phyloP scores from a whole-genome alignment of 2,329 filamentous ascomycete genomes.

The Apiospora rasikravindrae region DNA sequence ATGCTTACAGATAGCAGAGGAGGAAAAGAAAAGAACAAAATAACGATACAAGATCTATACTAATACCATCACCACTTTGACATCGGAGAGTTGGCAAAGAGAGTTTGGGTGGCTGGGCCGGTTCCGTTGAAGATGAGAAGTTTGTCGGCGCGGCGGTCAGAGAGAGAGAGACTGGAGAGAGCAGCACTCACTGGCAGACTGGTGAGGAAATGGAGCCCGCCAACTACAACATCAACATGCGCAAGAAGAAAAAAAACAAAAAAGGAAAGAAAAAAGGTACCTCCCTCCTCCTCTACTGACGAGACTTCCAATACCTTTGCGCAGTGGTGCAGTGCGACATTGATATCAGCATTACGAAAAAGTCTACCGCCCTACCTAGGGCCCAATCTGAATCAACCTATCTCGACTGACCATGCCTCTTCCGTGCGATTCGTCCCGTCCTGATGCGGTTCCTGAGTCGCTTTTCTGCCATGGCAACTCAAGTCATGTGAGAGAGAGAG shows the following conservation, averaged over 20 bases:
- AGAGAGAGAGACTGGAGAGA: background rate
- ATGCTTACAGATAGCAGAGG: background rate
- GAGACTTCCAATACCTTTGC: background rate
- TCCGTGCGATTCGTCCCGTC: slow-evolving; percentile 13
- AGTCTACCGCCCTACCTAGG: background rate
- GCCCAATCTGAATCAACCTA: slow-evolving; percentile 6
- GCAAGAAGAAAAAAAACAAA: background rate
- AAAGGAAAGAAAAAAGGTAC: slow-evolving; percentile 3
- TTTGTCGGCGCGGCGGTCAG: slow-evolving; percentile 5
- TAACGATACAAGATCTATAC: background rate
- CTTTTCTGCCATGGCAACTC: background rate
- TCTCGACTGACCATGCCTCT: slow-evolving; percentile 1
- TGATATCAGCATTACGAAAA: slow-evolving; percentile 5
- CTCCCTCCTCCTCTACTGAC: no score
- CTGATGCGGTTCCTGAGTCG: slow-evolving; percentile 6
- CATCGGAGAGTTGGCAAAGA: background rate
- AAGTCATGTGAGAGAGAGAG: slow-evolving; percentile 2
- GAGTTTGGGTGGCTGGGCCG: background rate
- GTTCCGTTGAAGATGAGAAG: background rate
- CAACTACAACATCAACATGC: background rate
- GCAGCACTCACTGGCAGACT: background rate
- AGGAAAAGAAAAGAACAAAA: background rate
- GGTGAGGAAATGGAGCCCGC: background rate
- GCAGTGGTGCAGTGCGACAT: slow-evolving; percentile 1
- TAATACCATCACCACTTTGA: background rate